phyloP scores from a whole-genome alignment of 1,284 basidiomycete species.

The Leccinum holopus region DNA sequence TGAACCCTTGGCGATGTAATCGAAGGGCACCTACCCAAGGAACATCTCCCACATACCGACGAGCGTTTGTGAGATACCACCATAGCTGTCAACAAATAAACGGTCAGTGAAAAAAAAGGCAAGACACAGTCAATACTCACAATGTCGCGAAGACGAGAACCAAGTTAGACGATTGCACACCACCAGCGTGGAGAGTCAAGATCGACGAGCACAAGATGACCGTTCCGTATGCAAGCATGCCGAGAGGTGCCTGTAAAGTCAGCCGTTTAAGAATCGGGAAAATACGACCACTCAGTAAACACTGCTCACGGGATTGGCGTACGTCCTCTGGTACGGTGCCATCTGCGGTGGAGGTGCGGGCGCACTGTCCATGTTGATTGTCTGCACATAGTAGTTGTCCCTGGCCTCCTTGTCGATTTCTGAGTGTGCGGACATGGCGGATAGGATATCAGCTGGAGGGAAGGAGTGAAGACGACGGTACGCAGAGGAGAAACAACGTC shows the following conservation, averaged over 20 bases:
- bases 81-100: constrained; percentile 22
- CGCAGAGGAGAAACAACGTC: constrained; percentile 1
- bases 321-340: constrained; percentile 31
- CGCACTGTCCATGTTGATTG: constrained; percentile 22
- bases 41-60: constrained; percentile 35
- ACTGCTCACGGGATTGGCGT: constrained; percentile 24
- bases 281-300: not conserved
- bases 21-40: constrained; percentile 24
- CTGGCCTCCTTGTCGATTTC: constrained; percentile 22
- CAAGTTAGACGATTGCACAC: constrained; percentile 24
- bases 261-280: constrained; percentile 1
- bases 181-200: constrained; percentile 23
- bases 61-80: constrained; percentile 30
- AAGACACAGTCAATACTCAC: constrained; percentile 15
- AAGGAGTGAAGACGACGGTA: not conserved
- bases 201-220: constrained; percentile 33
- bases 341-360: constrained; percentile 18
- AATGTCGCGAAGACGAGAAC: constrained; percentile 33
- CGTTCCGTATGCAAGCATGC: constrained; percentile 31
- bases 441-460: not conserved
- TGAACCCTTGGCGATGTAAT: not conserved
- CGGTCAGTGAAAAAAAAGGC: not conserved
- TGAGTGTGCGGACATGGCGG: constrained; percentile 23
- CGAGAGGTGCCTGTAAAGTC: constrained; percentile 24
- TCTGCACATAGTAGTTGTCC: constrained; percentile 32